Percentiles rank a stretch among this genome's conserved stretches.
phyloP scores from a whole-genome alignment of 805 yeast species.

The Metschnikowia aberdeeniae region DNA sequence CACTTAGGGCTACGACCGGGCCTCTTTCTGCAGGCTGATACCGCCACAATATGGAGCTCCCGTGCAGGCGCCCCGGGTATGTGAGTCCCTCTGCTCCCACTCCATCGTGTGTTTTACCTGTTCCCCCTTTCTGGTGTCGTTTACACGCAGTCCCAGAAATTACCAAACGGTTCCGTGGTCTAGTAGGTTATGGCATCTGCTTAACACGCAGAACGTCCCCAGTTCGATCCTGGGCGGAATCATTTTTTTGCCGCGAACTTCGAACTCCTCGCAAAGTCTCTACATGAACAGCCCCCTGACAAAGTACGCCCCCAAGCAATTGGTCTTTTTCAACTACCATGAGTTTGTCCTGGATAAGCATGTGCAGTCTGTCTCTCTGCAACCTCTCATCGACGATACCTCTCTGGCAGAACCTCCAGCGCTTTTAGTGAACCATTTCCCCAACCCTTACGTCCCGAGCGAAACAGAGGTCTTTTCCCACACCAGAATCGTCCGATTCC shows the following conservation, averaged over 20 bases:
- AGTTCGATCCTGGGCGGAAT: constrained; percentile 99
- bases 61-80: too few species aligned
- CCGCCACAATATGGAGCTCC: too few species aligned
- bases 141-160: too few species aligned
- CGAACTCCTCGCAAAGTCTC: too few species aligned
- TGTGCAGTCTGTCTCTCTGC: background rate
- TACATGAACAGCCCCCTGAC: constrained; percentile 20
- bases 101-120: too few species aligned
- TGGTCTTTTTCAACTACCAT: constrained; percentile 60
- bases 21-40: too few species aligned
- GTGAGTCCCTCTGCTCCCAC: too few species aligned
- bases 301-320: constrained; percentile 19
- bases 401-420: constrained; percentile 15
- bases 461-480: constrained; percentile 24
- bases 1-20: background rate
- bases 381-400: constrained; percentile 17
- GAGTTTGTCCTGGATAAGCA: constrained; percentile 41
- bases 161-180: constrained; percentile 58
- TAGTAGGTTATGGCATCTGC: constrained; percentile 99
- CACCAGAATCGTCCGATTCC: constrained; percentile 64
- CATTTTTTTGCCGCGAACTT: constrained; percentile 34
- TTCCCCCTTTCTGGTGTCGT: too few species aligned
- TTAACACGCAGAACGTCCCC: constrained; percentile 99
- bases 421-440: constrained; percentile 61
- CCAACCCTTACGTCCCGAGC: constrained; percentile 45